A percentile compares a stretch with the other conserved stretches of the same genome.
phyloP scores from a whole-genome alignment of 1,139 yeast species.

The Saccharomyces hybrid region DNA sequence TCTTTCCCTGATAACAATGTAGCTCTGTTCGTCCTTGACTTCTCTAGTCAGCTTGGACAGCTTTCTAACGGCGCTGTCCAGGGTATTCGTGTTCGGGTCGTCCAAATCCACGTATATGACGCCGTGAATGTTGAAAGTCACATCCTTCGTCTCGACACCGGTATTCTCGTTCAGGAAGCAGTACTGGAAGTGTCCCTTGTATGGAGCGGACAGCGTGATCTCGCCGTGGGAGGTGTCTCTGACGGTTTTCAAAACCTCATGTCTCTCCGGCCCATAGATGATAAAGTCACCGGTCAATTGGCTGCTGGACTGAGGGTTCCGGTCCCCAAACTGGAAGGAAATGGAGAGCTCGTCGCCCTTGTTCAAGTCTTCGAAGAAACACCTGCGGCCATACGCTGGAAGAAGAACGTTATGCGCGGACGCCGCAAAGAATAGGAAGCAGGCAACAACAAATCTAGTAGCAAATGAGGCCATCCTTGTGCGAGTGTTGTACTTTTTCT shows the following conservation, averaged over 20 bases:
- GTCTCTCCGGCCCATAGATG: constrained; percentile 32
- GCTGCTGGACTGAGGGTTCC: constrained; percentile 70
- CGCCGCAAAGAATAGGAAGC: constrained; percentile 18
- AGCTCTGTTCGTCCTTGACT: constrained; percentile 85
- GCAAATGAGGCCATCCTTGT: constrained; percentile 9
- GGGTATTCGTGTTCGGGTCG: constrained; percentile 71
- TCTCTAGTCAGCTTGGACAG: constrained; percentile 72
- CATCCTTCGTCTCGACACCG: constrained; percentile 71
- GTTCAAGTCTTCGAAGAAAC: constrained; percentile 79
- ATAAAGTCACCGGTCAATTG: constrained; percentile 74
- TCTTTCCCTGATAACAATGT: constrained; percentile 91
- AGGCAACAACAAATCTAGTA: constrained; percentile 10
- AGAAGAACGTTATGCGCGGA: constrained; percentile 73
- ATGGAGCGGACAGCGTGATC: constrained; percentile 54
- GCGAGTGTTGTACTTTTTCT: not conserved
- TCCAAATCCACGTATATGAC: constrained; percentile 80
- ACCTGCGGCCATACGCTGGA: constrained; percentile 80
- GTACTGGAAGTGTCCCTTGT: constrained; percentile 71
- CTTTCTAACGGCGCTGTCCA: constrained; percentile 78
- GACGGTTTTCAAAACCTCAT: constrained; percentile 36
- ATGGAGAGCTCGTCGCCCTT: constrained; percentile 82
- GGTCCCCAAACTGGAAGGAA: constrained; percentile 88
- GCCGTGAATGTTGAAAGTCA: constrained; percentile 91
- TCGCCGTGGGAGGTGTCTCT: constrained; percentile 75
- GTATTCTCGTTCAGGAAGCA: constrained; percentile 87